Base-by-base conservation (phyloP, 768 basidiomycete species). In the Tulasnella sp. region DNA sequence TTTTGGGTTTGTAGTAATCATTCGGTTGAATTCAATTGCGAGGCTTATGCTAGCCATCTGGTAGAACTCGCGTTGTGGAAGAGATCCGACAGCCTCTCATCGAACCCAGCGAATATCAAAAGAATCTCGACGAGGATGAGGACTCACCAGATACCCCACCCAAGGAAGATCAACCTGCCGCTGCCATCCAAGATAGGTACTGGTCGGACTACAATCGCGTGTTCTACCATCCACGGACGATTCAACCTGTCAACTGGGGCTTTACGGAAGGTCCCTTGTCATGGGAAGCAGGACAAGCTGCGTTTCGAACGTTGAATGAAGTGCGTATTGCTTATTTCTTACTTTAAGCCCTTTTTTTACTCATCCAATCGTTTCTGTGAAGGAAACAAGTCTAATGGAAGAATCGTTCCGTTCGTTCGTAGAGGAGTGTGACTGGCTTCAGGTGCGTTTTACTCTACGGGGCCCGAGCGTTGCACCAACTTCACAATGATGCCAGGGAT, bases 151-250 rank as follows among this genome's bases (percentile, higher is more conserved):
- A 48, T 13, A 0, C n/a, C 15, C 18, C 72, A 16, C 29, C 16
- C n/a, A 70, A 48, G 40, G 48, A 44, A 15, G 35, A 44, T 78
- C n/a, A 42, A 26, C 20, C 40, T 3, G 1, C 29, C 13, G 3
- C 57, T 13, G 29, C 69, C 0, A 5, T 20, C 40, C 18, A 32
- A 4, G 37, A 61, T 29, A 48, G 79, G 37, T 79, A 79, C 40
- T 80, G 79, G 79, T 80, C 79, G 6, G 79, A 80, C 71, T 80
- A 80, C 37, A 80, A 79, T 29, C 70, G 79, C 13, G 79, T 79
- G 16, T 80, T 32, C 40, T 77, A 74, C 40, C 40, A 48, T 29
- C 79, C 79, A 74, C 79, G 79, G n/a, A 67, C 79, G 13, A 13
- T 80, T 15, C 79, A 80, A 18, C 48, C 79, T n/a, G 72, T 80